These are phyloP conservation scores for Sordariomycetes sp. DNA, from an alignment of 2,329 filamentous ascomycete species.

Conservation along the genomic window DNA sequence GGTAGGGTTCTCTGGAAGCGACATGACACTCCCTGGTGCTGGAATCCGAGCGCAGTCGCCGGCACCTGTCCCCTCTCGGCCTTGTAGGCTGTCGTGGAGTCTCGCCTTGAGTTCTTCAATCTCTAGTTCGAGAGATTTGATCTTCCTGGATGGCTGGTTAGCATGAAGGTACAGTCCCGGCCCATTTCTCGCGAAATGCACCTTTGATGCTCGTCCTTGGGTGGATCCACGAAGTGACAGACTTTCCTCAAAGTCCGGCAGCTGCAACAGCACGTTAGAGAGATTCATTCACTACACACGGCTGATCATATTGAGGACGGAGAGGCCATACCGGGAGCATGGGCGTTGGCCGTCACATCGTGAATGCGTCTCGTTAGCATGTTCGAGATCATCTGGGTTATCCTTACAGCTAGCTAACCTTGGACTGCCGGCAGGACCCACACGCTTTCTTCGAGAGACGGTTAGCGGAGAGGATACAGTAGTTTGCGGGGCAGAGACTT, in stretches of 20 bases:
- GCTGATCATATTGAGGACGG: too few relatives aligned
- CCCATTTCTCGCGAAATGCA: too few relatives aligned
- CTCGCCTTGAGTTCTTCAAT: constrained; percentile 6
- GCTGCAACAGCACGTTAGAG: too few relatives aligned
- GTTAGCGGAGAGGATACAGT: not conserved
- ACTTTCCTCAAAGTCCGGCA: constrained; percentile 10
- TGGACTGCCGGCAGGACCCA: constrained; percentile 13
- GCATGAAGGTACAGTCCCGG: too few relatives aligned
- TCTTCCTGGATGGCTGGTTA: constrained; percentile 6
- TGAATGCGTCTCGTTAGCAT: constrained; percentile 6
- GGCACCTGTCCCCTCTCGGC: not conserved
- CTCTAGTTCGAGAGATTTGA: constrained; percentile 9
- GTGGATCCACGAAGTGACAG: constrained; percentile 11
- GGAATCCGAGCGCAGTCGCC: not conserved
- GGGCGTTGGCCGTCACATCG: constrained; percentile 13
- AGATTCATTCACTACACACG: too few relatives aligned
- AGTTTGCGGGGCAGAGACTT: not conserved
- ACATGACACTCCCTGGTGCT: not conserved
- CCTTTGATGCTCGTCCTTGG: constrained; percentile 11
- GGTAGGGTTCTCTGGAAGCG: not conserved
- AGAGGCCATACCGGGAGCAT: constrained; percentile 13
- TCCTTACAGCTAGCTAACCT: constrained; percentile 7
- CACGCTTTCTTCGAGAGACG: constrained; percentile 11
- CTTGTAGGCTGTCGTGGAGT: not conserved
- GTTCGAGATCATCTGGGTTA: not conserved